Evolutionary conservation across 2,329 filamentous ascomycete genomes (phyloP), one percentile per base, ranked within the genome.

Genomic region (Colletotrichum shisoi): DNA sequence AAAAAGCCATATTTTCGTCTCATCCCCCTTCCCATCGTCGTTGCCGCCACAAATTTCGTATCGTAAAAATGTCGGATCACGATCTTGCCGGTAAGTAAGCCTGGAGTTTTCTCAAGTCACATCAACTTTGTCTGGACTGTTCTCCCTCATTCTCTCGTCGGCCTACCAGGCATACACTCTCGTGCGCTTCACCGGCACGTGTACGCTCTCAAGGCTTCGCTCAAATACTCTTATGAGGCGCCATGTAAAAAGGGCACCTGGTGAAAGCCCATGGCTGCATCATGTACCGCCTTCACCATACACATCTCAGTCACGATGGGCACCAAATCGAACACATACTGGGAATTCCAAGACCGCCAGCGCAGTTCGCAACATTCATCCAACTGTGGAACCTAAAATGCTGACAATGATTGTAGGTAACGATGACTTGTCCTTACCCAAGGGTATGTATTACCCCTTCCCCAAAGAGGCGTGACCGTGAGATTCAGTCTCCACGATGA

Each of bases 391-490:
- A 39, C 58, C 3, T 27, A 12, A 31, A 7, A 37, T 45, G 58
- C 80, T 82, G 72, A 83, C 78, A 67, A 45, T n/a, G 42, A 31
- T 52, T 53, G n/a, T 68, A 89, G 87, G 79, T 59, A 88, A 85
- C 70, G 87, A 89, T 72, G 87, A 89, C 71, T 76, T 89, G 70
- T 89, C 86, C 54, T 80, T 89, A 21, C 87, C 87, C 34, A 89
- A 89, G 79, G 87, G 86, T 88, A 82, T 66, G 79, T 73, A 45
- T 27, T 21, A n/a, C 57, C 19, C 15, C 51, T 15, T 11, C 27
- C 27, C 27, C 7, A 31, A 31, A 21, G 19, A 19, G n/a, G 48
- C 11, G 24, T 61, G 5, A 9, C n/a, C 13, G n/a, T 9, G 31
- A 12, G n/a, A 39, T n/a, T 15, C n/a, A 5, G 17, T 42, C 3